A percentile compares a stretch with the other conserved stretches of the same genome.
phyloP scores from a whole-genome alignment of 1,139 yeast species.

The Dujonia santamariae region DNA sequence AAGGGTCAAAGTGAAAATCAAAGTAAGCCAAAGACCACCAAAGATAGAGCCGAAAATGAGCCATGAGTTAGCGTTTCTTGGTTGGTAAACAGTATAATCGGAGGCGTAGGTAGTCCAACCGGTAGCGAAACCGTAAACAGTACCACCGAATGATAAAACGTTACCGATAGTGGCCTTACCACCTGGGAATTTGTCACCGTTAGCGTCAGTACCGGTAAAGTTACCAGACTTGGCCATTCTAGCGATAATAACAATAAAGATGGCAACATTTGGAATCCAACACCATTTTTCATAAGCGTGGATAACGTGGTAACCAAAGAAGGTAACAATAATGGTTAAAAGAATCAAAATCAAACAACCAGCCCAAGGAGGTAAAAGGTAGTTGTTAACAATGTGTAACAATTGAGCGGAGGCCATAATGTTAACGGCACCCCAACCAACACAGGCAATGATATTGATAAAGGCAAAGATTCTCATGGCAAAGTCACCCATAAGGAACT shows the following conservation, averaged over 20 bases:
- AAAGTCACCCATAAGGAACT: slow-evolving; percentile 72
- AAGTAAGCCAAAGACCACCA: slow-evolving; percentile 63
- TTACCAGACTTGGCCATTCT: slow-evolving; percentile 66
- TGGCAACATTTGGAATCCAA: slow-evolving; percentile 79
- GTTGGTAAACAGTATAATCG: slow-evolving; percentile 88
- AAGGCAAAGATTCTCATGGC: slow-evolving; percentile 77
- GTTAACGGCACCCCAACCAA: slow-evolving; percentile 96
- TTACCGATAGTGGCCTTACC: slow-evolving; percentile 68
- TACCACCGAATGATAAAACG: slow-evolving; percentile 81
- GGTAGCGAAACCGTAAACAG: slow-evolving; percentile 85
- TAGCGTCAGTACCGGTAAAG: slow-evolving; percentile 42
- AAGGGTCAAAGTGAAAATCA: slow-evolving; percentile 68
- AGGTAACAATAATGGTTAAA: slow-evolving; percentile 70
- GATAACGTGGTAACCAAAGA: slow-evolving; percentile 82
- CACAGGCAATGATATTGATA: slow-evolving; percentile 79
- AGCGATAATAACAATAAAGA: slow-evolving; percentile 74
- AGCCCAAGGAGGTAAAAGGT: slow-evolving; percentile 83
- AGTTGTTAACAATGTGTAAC: slow-evolving; percentile 70
- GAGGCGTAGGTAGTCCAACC: slow-evolving; percentile 96
- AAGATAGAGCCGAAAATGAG: slow-evolving; percentile 64
- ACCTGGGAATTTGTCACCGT: slow-evolving; percentile 27
- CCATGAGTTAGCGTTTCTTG: slow-evolving; percentile 51
- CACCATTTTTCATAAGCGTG: slow-evolving; percentile 82
- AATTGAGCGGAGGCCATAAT: slow-evolving; percentile 88
- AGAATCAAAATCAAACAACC: slow-evolving; percentile 75